These are phyloP conservation scores for Eimeria sp. DNA, from an alignment of 169 alveolate species.

Conservation along the genomic window DNA sequence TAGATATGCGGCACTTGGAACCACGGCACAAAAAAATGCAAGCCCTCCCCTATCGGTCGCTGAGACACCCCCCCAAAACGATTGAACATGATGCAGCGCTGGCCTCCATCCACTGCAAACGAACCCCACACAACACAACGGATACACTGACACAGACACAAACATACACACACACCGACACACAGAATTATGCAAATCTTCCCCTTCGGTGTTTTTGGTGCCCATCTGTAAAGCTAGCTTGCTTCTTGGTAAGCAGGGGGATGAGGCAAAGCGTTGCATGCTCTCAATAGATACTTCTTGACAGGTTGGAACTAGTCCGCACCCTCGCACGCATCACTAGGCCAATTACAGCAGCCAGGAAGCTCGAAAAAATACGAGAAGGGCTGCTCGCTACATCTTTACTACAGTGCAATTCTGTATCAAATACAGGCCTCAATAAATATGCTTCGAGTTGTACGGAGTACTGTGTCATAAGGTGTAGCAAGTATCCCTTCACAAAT, in stretches of 20 bases:
- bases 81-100: conserved; percentile 97
- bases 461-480: not conserved
- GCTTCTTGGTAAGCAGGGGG: not conserved
- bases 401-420: not conserved
- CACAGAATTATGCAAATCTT: not conserved
- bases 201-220: not conserved
- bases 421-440: not conserved
- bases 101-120: conserved; percentile 96
- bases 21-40: conserved; percentile 96
- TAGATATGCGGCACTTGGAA: conserved; percentile 94
- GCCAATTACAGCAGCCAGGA: not conserved
- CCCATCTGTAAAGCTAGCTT: not conserved
- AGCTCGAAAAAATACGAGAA: not conserved
- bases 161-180: not conserved
- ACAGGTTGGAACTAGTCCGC: not conserved
- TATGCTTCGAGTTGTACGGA: too few species aligned
- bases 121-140: not conserved
- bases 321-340: not conserved
- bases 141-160: not conserved
- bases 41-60: conserved; percentile 95
- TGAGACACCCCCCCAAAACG: conserved; percentile 95
- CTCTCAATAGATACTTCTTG: not conserved
- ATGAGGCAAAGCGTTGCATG: not conserved
- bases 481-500: not conserved
- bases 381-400: not conserved